Evolutionary conservation across 2,329 filamentous ascomycete species (phyloP).

Genomic region (Tolypocladium amazonense): DNA sequence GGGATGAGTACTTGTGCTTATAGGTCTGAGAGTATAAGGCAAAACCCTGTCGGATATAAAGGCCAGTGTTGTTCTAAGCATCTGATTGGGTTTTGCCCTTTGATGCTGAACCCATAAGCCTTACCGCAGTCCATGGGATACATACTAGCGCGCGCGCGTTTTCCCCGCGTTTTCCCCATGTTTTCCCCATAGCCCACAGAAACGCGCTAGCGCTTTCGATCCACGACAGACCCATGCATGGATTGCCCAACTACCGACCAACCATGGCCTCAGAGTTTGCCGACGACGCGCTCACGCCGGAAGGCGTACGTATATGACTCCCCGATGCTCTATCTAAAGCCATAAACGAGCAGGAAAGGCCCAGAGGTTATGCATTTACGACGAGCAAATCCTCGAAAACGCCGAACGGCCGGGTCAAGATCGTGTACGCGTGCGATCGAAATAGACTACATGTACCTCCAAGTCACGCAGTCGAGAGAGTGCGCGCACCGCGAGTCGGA

Average conservation of each 20-base stretch:
- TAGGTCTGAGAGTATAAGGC: too few species aligned
- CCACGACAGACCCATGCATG: background rate
- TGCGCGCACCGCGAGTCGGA: too few species aligned
- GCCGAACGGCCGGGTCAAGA: conserved; percentile 2
- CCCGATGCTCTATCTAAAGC: background rate
- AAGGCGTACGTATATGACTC: background rate
- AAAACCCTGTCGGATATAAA: too few species aligned
- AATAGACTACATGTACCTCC: conserved; percentile 3
- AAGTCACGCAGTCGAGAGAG: conserved; percentile 1
- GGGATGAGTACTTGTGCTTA: too few species aligned
- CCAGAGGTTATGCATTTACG: conserved; percentile 7
- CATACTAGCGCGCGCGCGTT: background rate
- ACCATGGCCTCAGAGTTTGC: background rate
- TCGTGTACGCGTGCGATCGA: conserved; percentile 5
- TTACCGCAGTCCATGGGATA: too few species aligned
- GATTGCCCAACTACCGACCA: background rate
- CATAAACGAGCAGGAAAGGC: conserved; percentile 5
- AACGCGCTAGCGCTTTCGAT: background rate
- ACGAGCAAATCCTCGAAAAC: conserved; percentile 6
- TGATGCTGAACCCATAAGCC: too few species aligned
- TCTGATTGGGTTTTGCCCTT: too few species aligned
- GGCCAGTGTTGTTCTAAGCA: too few species aligned
- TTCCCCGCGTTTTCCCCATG: too few species aligned
- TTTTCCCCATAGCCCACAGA: background rate
- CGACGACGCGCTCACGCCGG: background rate